These are phyloP conservation scores for Forsythia viridissima DNA, from an alignment of 257 asterid species.

Conservation along the genomic window DNA sequence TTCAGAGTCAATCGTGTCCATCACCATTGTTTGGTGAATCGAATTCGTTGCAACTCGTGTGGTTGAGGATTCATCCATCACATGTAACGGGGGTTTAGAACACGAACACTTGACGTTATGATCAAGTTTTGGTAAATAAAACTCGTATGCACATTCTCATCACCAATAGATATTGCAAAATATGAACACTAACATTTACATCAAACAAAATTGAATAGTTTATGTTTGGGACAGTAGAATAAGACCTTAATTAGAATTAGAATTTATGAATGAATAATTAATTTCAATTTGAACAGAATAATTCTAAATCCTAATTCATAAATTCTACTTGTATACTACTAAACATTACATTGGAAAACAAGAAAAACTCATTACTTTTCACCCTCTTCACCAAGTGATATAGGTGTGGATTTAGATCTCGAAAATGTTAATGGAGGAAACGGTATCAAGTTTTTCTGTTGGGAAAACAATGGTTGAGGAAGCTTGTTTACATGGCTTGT, in stretches of 20 bases:
- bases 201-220: too few species aligned
- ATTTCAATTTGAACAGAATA: background rate
- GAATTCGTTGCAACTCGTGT: too few species aligned
- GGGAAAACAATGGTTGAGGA: constrained; percentile 23
- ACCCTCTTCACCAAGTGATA: constrained; percentile 25
- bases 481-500: constrained; percentile 29
- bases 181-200: too few species aligned
- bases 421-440: constrained; percentile 27
- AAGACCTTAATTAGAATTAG: background rate
- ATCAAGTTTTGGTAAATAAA: too few species aligned
- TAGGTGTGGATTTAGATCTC: constrained; percentile 17
- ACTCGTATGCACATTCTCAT: too few species aligned
- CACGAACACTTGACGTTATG: too few species aligned
- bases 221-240: too few species aligned
- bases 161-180: too few species aligned
- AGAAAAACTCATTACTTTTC: constrained; percentile 21
- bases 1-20: too few species aligned
- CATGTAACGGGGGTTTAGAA: too few species aligned
- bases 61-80: too few species aligned
- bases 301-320: background rate
- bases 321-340: background rate
- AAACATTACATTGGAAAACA: background rate
- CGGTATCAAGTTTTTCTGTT: constrained; percentile 13
- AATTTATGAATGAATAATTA: background rate
- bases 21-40: too few species aligned